Conservation (phyloP, 805 yeast genomes). For the Ogataea kodamae region DNA sequence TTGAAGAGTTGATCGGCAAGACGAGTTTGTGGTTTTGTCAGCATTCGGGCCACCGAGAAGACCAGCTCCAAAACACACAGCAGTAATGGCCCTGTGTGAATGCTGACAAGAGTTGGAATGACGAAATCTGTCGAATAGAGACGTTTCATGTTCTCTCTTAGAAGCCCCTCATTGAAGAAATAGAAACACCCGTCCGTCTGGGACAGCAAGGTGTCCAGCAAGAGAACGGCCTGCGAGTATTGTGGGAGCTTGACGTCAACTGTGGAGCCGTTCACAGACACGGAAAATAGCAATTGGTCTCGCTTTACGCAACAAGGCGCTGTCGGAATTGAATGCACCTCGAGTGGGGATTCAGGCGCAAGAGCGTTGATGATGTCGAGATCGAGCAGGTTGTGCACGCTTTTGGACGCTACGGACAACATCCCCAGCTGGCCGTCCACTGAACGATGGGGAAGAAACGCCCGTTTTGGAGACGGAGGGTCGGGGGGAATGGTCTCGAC, state of each 20-base stretch:
- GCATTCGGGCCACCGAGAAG: constrained; percentile 73
- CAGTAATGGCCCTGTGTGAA: constrained; percentile 43
- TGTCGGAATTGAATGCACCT: not conserved
- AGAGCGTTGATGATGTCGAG: constrained; percentile 1
- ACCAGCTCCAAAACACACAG: constrained; percentile 62
- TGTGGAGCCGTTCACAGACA: not conserved
- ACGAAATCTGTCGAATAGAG: constrained; percentile 41
- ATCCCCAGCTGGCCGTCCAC: constrained; percentile 42
- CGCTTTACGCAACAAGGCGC: not conserved
- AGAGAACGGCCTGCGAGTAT: constrained; percentile 59
- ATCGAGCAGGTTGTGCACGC: constrained; percentile 5
- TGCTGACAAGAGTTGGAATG: constrained; percentile 7
- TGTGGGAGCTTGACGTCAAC: constrained; percentile 63
- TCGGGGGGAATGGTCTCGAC: not conserved
- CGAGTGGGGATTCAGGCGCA: not conserved
- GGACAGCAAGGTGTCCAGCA: constrained; percentile 64
- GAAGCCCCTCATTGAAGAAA: constrained; percentile 70
- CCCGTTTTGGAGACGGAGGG: constrained; percentile 16
- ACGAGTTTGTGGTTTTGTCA: constrained; percentile 29
- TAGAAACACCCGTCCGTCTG: constrained; percentile 75
- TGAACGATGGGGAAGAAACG: constrained; percentile 61
- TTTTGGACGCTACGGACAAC: not conserved
- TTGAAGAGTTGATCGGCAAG: constrained; percentile 63
- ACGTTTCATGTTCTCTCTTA: constrained; percentile 54
- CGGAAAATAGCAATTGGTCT: constrained; percentile 1